Evolutionary conservation across 148 eudicot species (phyloP).

Genomic region (Rhododendron griersonianum): DNA sequence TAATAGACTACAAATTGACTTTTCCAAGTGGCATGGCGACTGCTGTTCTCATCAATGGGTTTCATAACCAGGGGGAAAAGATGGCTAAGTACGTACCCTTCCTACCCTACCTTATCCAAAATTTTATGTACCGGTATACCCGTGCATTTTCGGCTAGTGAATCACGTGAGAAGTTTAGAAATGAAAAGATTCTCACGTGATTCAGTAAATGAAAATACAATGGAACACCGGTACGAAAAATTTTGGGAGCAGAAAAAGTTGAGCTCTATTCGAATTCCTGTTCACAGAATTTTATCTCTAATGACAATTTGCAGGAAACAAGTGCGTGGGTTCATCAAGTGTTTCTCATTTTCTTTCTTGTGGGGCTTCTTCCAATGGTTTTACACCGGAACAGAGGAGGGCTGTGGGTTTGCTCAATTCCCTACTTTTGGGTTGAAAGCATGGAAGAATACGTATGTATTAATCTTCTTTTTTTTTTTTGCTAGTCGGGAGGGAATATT

Average conservation of each 20-base stretch:
- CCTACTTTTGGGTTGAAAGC: constrained; percentile 81
- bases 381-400: constrained; percentile 19
- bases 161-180: background rate
- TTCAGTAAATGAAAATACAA: background rate
- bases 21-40: constrained; percentile 90
- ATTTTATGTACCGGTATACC: background rate
- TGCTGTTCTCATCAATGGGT: constrained; percentile 82
- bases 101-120: background rate
- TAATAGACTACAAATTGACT: constrained; percentile 63
- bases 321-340: constrained; percentile 47
- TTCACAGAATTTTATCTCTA: background rate
- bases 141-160: background rate
- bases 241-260: background rate
- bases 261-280: background rate
- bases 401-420: constrained; percentile 61
- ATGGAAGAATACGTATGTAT: constrained; percentile 34
- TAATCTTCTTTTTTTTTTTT: background rate
- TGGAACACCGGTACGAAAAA: background rate
- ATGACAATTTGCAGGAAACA: constrained; percentile 47
- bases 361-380: constrained; percentile 89
- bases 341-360: constrained; percentile 49
- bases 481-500: background rate
- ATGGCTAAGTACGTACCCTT: constrained; percentile 56
- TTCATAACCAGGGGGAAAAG: constrained; percentile 59
- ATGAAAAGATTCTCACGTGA: background rate